These are phyloP conservation scores for Arthrobotrys sphaeroides DNA, from an alignment of 2,329 filamentous ascomycete species.

Conservation along the genomic window DNA sequence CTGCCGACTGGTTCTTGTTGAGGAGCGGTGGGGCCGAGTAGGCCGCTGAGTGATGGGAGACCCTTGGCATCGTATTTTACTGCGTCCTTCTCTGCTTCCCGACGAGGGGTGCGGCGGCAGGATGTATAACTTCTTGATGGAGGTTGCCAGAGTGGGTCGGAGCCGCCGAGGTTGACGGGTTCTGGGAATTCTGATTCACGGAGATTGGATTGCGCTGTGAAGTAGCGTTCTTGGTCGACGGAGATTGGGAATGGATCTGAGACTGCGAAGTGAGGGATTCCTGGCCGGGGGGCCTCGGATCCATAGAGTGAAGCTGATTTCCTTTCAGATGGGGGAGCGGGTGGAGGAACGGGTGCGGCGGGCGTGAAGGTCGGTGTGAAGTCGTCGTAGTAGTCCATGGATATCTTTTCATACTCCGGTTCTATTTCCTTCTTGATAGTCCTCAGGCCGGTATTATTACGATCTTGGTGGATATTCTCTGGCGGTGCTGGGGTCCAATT, in stretches of 20 bases:
- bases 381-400: constrained; percentile 48
- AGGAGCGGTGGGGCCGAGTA: not conserved
- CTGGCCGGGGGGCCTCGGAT: constrained; percentile 8
- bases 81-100: not conserved
- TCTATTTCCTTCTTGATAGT: constrained; percentile 24
- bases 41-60: constrained; percentile 35
- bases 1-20: not conserved
- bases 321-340: not conserved
- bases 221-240: constrained; percentile 45
- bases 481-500: constrained; percentile 29
- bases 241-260: constrained; percentile 51
- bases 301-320: constrained; percentile 2
- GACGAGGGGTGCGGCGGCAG: constrained; percentile 34
- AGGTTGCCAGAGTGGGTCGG: constrained; percentile 34
- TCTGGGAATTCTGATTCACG: constrained; percentile 50
- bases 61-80: constrained; percentile 27
- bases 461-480: constrained; percentile 29
- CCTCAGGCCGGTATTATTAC: constrained; percentile 28
- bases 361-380: constrained; percentile 39
- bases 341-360: not conserved
- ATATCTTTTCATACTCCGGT: constrained; percentile 40
- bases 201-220: constrained; percentile 9
- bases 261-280: constrained; percentile 30
- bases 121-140: constrained; percentile 29
- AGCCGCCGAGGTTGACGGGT: constrained; percentile 31